Evolutionary conservation across 2,329 filamentous ascomycete species (phyloP).

Genomic region (Balansia obtecta): DNA sequence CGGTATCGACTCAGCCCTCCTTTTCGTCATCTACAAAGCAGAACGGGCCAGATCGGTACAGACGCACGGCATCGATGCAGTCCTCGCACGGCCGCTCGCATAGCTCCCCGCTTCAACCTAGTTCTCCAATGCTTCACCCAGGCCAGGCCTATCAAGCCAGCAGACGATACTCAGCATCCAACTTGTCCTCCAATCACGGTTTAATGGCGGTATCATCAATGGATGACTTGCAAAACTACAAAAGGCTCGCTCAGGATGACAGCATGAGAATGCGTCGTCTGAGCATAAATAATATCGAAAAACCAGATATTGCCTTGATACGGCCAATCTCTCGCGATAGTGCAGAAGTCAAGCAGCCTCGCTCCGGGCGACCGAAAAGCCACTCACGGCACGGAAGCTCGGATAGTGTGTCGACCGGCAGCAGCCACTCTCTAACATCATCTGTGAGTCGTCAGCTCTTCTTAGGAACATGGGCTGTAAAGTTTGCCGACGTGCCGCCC

Average conservation of each 20-base stretch:
- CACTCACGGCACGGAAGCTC: constrained; percentile 44
- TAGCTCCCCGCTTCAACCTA: constrained; percentile 21
- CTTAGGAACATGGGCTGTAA: not conserved
- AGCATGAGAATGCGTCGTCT: constrained; percentile 68
- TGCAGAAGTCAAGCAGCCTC: constrained; percentile 22
- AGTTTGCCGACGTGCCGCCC: constrained; percentile 28
- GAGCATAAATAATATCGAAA: constrained; percentile 59
- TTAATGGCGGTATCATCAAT: constrained; percentile 34
- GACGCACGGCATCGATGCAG: constrained; percentile 44
- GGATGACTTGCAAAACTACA: constrained; percentile 59
- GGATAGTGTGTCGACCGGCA: constrained; percentile 48
- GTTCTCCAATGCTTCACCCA: constrained; percentile 16
- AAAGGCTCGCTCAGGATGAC: constrained; percentile 46
- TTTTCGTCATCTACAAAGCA: constrained; percentile 28
- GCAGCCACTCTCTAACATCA: constrained; percentile 46
- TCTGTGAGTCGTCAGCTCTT: constrained; percentile 44
- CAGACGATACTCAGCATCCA: constrained; percentile 23
- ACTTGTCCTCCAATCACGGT: constrained; percentile 35
- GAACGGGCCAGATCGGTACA: constrained; percentile 63
- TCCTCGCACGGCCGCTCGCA: constrained; percentile 22
- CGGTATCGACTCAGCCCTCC: constrained; percentile 33
- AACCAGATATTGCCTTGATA: constrained; percentile 12
- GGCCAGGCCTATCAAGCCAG: constrained; percentile 9
- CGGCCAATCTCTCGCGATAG: constrained; percentile 11
- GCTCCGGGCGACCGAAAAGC: constrained; percentile 18